These are phyloP conservation scores for Schizosaccharomyces pombe DNA, from an alignment of 805 yeast species.

Conservation along the genomic window DNA sequence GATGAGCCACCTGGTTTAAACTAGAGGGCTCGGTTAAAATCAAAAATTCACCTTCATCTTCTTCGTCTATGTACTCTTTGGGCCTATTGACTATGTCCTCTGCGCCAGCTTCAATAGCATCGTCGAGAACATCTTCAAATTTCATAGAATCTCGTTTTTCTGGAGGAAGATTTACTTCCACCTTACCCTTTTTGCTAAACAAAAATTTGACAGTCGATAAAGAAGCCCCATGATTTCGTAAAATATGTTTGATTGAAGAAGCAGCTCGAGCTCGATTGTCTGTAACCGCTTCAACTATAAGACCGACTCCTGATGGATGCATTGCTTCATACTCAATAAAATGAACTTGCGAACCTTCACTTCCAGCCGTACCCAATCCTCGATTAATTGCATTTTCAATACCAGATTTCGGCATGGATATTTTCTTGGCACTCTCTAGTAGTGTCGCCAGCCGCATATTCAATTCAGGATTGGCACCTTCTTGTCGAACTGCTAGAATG, in stretches of 20 bases:
- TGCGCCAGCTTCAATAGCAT: conserved; percentile 46
- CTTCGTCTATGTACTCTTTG: conserved; percentile 8
- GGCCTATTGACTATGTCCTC: conserved; percentile 23
- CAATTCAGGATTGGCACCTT: neutral
- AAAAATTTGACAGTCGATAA: conserved; percentile 59
- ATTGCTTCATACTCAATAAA: conserved; percentile 58
- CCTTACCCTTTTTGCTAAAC: conserved; percentile 55
- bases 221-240: conserved; percentile 36
- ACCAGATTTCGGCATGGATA: neutral
- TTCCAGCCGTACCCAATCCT: neutral
- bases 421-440: neutral
- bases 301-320: conserved; percentile 78
- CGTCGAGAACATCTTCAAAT: conserved; percentile 50
- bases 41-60: conserved; percentile 15
- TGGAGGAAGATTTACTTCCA: neutral
- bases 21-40: conserved; percentile 11
- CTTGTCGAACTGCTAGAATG: neutral
- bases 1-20: neutral
- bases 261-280: conserved; percentile 71
- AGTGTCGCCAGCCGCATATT: conserved; percentile 1
- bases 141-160: conserved; percentile 6
- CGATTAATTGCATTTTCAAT: conserved; percentile 1
- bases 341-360: conserved; percentile 20
- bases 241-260: conserved; percentile 47
- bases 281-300: conserved; percentile 63